Conservation (phyloP, 164 flowering plant genomes). For the Buxus sempervirens region DNA sequence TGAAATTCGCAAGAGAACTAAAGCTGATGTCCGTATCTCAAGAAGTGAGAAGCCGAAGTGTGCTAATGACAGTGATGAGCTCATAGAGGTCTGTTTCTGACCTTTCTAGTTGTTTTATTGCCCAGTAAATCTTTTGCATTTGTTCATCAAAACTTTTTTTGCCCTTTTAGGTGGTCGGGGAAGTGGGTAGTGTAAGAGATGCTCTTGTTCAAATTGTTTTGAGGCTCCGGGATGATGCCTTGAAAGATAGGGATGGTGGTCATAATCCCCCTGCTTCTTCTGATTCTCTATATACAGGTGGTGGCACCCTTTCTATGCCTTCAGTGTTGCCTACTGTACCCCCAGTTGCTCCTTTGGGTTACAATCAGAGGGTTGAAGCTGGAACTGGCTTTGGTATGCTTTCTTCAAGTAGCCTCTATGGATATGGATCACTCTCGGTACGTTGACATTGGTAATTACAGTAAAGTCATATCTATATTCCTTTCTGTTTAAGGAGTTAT, state of each 20-base stretch:
- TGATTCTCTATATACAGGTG: slow-evolving; percentile 47
- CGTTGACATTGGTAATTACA: slow-evolving; percentile 2
- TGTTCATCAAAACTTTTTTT: neutral
- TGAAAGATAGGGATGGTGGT: slow-evolving; percentile 59
- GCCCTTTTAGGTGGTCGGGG: slow-evolving; percentile 56
- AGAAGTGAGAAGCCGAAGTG: slow-evolving; percentile 66
- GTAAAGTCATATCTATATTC: neutral
- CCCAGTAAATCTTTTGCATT: neutral
- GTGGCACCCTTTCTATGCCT: slow-evolving; percentile 46
- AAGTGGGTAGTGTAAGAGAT: slow-evolving; percentile 72
- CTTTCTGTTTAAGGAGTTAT: neutral
- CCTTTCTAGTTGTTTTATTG: neutral
- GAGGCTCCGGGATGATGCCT: slow-evolving; percentile 86
- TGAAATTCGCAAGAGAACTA: slow-evolving; percentile 88
- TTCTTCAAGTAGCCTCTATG: slow-evolving; percentile 59
- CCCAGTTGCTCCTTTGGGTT: slow-evolving; percentile 48
- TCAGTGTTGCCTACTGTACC: slow-evolving; percentile 50
- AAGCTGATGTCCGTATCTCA: slow-evolving; percentile 85
- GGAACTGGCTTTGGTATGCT: slow-evolving; percentile 58
- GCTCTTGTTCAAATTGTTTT: slow-evolving; percentile 85
- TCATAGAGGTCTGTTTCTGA: slow-evolving; percentile 63
- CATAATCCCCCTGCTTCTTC: slow-evolving; percentile 40
- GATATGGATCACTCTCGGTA: slow-evolving; percentile 82
- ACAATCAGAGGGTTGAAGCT: slow-evolving; percentile 63
- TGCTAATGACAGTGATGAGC: slow-evolving; percentile 63